Evolutionary conservation across 306 rosid species (phyloP).

Genomic region (Vigna hirtella): DNA sequence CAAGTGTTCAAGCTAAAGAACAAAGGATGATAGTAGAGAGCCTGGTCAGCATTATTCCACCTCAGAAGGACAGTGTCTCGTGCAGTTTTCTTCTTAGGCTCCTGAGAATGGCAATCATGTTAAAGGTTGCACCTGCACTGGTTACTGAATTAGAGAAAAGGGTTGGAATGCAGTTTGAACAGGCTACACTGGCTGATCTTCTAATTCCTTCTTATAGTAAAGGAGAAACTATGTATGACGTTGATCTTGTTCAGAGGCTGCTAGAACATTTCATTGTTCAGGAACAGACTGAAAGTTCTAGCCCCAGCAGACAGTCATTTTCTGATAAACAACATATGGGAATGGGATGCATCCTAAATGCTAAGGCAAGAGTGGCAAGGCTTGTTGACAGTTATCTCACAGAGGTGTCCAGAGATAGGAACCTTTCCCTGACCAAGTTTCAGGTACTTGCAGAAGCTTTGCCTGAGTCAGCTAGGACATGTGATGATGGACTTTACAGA

Average conservation of each 20-base stretch:
- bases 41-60: constrained; percentile 94
- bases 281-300: constrained; percentile 81
- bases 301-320: constrained; percentile 70
- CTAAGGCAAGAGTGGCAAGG: constrained; percentile 95
- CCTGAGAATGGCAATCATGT: constrained; percentile 85
- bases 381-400: constrained; percentile 98
- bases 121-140: constrained; percentile 89
- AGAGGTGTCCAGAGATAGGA: constrained; percentile 90
- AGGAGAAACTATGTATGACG: constrained; percentile 82
- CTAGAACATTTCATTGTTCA: constrained; percentile 95
- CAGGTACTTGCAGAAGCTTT: constrained; percentile 98
- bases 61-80: constrained; percentile 90
- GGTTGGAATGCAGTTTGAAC: constrained; percentile 98
- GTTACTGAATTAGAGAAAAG: constrained; percentile 94
- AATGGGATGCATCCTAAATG: constrained; percentile 59
- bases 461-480: constrained; percentile 97
- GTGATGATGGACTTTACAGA: constrained; percentile 98
- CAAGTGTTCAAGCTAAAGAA: constrained; percentile 73
- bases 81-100: constrained; percentile 96
- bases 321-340: constrained; percentile 57
- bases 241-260: constrained; percentile 93
- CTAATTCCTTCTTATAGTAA: constrained; percentile 75
- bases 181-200: constrained; percentile 85
- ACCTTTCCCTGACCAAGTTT: constrained; percentile 93
- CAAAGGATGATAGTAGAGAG: constrained; percentile 92